Evolutionary conservation across 1,284 basidiomycete genomes (phyloP), one percentile per base, ranked within the genome.

Genomic region (Cryptococcus amylolentus): DNA sequence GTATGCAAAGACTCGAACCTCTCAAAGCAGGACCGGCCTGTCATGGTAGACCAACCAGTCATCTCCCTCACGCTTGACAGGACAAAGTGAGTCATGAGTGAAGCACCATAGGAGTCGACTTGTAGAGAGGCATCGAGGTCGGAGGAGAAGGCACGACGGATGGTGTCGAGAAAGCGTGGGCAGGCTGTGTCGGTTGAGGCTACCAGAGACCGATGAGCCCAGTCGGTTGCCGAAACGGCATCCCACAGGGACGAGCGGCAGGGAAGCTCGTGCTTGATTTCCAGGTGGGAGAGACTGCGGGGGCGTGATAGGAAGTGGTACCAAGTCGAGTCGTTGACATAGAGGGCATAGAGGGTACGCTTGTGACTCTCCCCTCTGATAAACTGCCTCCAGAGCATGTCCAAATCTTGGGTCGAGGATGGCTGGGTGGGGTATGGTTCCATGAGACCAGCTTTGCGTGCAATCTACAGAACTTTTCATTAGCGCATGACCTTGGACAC

Each of bases 31-130:
- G 67, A 43, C 18, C 60, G 49, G 3, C 68, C 68, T 41, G 69
- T 67, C 68, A 71, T 71, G 0, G 69, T 66, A 13, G 65, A 61
- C 66, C 67, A 71, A 2, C 69, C 69, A 9, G 66, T 67, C 16
- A 68, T 58, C 54, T 71, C 69, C 18, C 69, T 48, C 8, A 69
- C 58, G 38, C 63, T 62, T 27, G 54, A 52, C 20, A 53, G 44
- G 3, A 68, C 18, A 52, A 69, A 71, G 27, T 64, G 54, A 7
- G 66, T 57, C 38, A 71, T 56, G 27, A 62, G 38, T 2, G 65
- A 48, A 4, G 53, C 23, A 5, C 63, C 59, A n/a, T 42, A 49
- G 5, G 58, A 38, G 38, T 60, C 62, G 23, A 64, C 45, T 5
- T 39, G 23, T 14, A 45, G 20, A 6, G 45, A 18, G 13, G 38